Evolutionary conservation across 208 protist species (phyloP).

Genomic region (Giardia duodenalis): DNA sequence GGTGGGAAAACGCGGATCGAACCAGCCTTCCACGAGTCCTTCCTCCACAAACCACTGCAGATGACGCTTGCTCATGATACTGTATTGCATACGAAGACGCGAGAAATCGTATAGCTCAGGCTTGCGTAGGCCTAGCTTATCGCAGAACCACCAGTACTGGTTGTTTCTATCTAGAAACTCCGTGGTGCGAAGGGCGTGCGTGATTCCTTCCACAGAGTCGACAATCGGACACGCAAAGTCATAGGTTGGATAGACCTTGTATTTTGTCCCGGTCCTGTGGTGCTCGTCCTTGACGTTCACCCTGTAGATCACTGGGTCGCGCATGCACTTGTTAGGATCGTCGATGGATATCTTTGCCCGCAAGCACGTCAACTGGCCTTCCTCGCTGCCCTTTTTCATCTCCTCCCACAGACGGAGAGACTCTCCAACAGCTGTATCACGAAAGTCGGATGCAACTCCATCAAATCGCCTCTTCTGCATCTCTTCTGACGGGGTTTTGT

Average conservation of each 20-base stretch:
- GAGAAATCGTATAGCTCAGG: constrained; percentile 73
- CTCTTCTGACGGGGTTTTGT: constrained; percentile 77
- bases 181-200: constrained; percentile 84
- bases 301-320: constrained; percentile 89
- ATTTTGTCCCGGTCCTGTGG: constrained; percentile 66
- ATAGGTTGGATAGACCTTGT: constrained; percentile 80
- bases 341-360: constrained; percentile 84
- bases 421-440: constrained; percentile 70
- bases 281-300: constrained; percentile 68
- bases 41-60: constrained; percentile 84
- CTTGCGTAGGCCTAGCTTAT: constrained; percentile 28
- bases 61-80: constrained; percentile 93
- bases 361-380: constrained; percentile 71
- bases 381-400: constrained; percentile 63
- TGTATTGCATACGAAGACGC: constrained; percentile 90
- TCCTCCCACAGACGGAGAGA: constrained; percentile 77
- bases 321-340: constrained; percentile 73
- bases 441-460: constrained; percentile 63
- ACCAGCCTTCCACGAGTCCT: constrained; percentile 80
- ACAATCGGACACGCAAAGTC: constrained; percentile 96
- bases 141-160: constrained; percentile 35
- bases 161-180: constrained; percentile 45
- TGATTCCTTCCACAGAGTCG: constrained; percentile 90
- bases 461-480: constrained; percentile 62
- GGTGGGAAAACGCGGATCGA: constrained; percentile 93